These are phyloP conservation scores for Globisporangium sylvaticum DNA, from an alignment of 352 stramenopile genomes.

Conservation along the genomic window DNA sequence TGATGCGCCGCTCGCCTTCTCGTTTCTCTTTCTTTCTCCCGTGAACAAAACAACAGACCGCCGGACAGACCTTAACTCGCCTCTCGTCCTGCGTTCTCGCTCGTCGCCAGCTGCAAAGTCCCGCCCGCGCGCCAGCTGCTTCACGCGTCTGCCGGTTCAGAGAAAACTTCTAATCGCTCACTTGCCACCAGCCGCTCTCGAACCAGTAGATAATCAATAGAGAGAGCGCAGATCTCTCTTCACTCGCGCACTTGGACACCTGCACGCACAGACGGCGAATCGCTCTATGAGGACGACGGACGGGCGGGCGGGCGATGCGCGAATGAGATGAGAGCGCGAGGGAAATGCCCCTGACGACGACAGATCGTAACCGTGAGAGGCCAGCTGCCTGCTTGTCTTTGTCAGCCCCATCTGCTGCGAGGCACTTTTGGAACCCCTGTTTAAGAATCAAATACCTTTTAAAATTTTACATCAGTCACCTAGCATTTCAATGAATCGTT, in stretches of 20 bases:
- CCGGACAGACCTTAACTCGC: not conserved
- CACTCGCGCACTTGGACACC: too few relatives aligned
- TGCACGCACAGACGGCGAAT: not conserved
- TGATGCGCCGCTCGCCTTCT: not conserved
- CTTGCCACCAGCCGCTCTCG: not conserved
- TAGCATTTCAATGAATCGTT: too few relatives aligned
- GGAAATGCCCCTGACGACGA: not conserved
- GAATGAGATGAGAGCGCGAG: not conserved
- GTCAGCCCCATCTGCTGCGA: not conserved
- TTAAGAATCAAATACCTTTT: too few relatives aligned
- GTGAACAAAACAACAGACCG: not conserved
- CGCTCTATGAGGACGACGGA: not conserved
- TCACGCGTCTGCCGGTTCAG: not conserved
- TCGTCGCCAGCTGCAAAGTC: not conserved
- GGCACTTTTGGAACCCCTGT: too few relatives aligned
- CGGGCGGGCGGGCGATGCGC: not conserved
- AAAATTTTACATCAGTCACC: too few relatives aligned
- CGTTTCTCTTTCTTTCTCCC: not conserved
- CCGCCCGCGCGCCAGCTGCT: conserved; percentile 1
- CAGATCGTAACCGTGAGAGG: not conserved
- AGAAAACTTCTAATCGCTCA: not conserved
- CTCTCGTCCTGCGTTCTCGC: not conserved
- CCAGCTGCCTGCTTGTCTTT: not conserved
- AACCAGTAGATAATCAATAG: not conserved
- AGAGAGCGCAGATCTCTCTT: not conserved